These are phyloP conservation scores for Sanghuangporus baumii DNA, from an alignment of 1,284 basidiomycete genomes.

Conservation along the genomic window DNA sequence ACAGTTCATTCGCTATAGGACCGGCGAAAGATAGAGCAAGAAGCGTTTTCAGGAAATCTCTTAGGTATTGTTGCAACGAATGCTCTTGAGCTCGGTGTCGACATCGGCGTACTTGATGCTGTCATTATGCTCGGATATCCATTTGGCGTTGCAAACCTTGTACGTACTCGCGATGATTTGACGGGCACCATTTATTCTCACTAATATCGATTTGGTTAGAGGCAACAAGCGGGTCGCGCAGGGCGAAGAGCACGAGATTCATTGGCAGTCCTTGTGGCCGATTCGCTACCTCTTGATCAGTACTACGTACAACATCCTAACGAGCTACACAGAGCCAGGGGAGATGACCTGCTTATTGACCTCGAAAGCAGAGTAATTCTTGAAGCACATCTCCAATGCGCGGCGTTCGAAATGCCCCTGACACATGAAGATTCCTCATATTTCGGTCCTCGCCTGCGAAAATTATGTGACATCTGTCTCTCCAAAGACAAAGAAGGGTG, in stretches of 20 bases:
- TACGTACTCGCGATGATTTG: constrained; percentile 30
- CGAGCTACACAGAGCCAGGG: constrained; percentile 59
- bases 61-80: constrained; percentile 90
- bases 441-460: constrained; percentile 61
- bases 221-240: constrained; percentile 87
- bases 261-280: constrained; percentile 74
- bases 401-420: constrained; percentile 82
- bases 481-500: constrained; percentile 65
- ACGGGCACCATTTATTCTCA: neutral
- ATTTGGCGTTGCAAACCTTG: constrained; percentile 70
- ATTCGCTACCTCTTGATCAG: constrained; percentile 70
- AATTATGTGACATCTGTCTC: constrained; percentile 52
- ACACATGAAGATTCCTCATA: constrained; percentile 61
- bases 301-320: constrained; percentile 73
- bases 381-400: constrained; percentile 86
- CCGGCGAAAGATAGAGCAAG: constrained; percentile 76
- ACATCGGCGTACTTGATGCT: constrained; percentile 84
- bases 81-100: constrained; percentile 87
- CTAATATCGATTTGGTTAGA: constrained; percentile 31
- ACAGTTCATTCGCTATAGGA: constrained; percentile 44
- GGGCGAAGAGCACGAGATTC: constrained; percentile 81
- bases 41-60: constrained; percentile 80
- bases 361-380: constrained; percentile 71
- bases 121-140: constrained; percentile 91
- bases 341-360: constrained; percentile 68